These are phyloP conservation scores for Tylopilus rubrobrunneus DNA, from an alignment of 768 basidiomycete species.

Conservation along the genomic window DNA sequence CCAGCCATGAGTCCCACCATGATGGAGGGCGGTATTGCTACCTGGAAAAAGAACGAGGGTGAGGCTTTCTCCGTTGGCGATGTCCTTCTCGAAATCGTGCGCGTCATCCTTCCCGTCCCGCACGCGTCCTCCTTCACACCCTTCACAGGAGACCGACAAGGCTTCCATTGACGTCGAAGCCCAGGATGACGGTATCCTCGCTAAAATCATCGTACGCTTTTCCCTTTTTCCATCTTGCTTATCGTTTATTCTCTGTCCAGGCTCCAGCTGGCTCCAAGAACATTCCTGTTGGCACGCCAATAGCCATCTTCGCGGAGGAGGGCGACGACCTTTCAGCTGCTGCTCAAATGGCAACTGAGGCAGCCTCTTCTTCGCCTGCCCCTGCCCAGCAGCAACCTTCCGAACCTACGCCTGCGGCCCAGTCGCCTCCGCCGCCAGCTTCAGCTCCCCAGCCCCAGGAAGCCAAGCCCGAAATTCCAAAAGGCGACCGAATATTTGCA, in stretches of 20 bases:
- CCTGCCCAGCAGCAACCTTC: conserved; percentile 36
- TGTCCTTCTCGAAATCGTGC: conserved; percentile 91
- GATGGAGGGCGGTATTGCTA: conserved; percentile 98
- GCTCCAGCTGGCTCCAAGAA: conserved; percentile 81
- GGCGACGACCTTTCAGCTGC: conserved; percentile 91
- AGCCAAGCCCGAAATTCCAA: conserved; percentile 52
- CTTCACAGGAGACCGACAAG: conserved; percentile 94
- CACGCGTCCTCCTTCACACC: conserved; percentile 6
- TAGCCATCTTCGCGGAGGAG: conserved; percentile 91
- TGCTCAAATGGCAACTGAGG: conserved; percentile 65
- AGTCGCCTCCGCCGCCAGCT: conserved; percentile 22
- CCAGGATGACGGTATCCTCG: conserved; percentile 94
- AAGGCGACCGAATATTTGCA: conserved; percentile 86
- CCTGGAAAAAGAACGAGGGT: conserved; percentile 97
- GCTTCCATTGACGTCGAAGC: conserved; percentile 99
- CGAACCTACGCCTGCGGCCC: conserved; percentile 40
- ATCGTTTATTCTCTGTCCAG: conserved; percentile 40
- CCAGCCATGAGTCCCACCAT: conserved; percentile 99
- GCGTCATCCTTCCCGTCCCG: conserved; percentile 23
- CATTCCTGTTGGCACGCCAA: conserved; percentile 80
- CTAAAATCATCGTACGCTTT: conserved; percentile 86
- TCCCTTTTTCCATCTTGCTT: conserved; percentile 18
- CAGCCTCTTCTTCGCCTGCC: conserved; percentile 38
- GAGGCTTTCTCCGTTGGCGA: conserved; percentile 87
- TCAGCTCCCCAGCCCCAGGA: conserved; percentile 27